Conservation (phyloP, 306 rosid genomes). For the Chamaecrista fasciculata region DNA sequence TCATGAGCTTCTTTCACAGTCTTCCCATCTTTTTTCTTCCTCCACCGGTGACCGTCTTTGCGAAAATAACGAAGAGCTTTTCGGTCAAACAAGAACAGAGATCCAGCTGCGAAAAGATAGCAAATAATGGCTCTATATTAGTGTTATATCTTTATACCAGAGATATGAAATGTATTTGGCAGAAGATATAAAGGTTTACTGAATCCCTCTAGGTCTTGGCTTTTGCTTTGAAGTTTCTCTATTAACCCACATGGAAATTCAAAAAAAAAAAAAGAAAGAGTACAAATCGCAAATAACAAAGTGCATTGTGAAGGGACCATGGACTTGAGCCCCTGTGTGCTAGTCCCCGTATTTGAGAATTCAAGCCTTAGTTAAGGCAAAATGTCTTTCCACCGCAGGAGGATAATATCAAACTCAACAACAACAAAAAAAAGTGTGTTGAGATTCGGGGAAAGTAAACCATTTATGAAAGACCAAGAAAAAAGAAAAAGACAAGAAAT, state of each 20-base stretch:
- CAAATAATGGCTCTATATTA: slow-evolving; percentile 16
- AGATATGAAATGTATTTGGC: background rate
- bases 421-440: too few species aligned
- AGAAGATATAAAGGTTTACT: background rate
- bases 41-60: slow-evolving; percentile 82
- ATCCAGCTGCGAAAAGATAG: slow-evolving; percentile 53
- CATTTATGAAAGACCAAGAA: too few species aligned
- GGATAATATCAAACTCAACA: background rate
- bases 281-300: background rate
- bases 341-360: background rate
- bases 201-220: background rate
- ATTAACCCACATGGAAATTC: background rate
- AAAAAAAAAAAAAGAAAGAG: background rate
- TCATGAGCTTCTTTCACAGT: slow-evolving; percentile 84
- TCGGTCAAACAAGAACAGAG: slow-evolving; percentile 70
- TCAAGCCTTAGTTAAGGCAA: background rate
- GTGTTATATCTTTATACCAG: background rate
- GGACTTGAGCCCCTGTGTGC: background rate
- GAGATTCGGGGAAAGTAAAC: background rate
- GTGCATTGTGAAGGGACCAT: background rate
- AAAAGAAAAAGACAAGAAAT: background rate
- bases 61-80: slow-evolving; percentile 72
- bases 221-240: background rate
- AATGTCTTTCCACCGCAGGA: background rate
- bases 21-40: slow-evolving; percentile 82